Percentiles rank a stretch among this genome's conserved stretches.
Evolutionary conservation across 2,329 filamentous ascomycete species (phyloP).

Genomic region (Penicillium brasilianum): DNA sequence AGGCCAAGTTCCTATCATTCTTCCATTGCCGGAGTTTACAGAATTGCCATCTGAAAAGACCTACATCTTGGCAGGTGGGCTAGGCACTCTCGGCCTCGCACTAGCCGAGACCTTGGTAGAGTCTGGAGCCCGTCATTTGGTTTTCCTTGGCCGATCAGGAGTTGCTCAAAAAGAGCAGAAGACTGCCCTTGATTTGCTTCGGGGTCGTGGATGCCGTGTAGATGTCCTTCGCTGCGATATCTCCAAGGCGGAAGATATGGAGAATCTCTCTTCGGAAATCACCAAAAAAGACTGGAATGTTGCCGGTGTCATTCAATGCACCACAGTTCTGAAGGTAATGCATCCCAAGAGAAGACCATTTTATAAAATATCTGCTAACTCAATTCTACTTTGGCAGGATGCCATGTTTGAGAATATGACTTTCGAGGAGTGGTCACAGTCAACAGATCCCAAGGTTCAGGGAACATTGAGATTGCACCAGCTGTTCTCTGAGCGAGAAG

Average conservation of each 20-base stretch:
- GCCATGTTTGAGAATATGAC: slow-evolving; percentile 30
- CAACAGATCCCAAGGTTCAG: slow-evolving; percentile 20
- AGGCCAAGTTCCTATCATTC: slow-evolving; percentile 22
- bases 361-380: slow-evolving; percentile 2
- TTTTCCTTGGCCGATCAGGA: slow-evolving; percentile 31
- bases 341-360: neutral
- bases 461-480: slow-evolving; percentile 26
- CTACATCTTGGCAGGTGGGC: slow-evolving; percentile 30
- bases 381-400: slow-evolving; percentile 18
- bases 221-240: slow-evolving; percentile 28
- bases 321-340: slow-evolving; percentile 27
- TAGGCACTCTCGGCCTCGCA: slow-evolving; percentile 30
- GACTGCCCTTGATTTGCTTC: slow-evolving; percentile 20
- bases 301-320: slow-evolving; percentile 27
- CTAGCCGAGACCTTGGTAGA: slow-evolving; percentile 26
- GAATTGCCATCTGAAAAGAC: slow-evolving; percentile 18
- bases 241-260: slow-evolving; percentile 20
- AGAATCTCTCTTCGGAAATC: slow-evolving; percentile 20
- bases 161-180: slow-evolving; percentile 17
- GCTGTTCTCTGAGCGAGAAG: slow-evolving; percentile 9
- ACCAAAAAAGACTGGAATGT: slow-evolving; percentile 22
- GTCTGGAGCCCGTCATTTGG: slow-evolving; percentile 29
- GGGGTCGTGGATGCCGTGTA: slow-evolving; percentile 17
- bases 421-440: slow-evolving; percentile 21
- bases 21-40: slow-evolving; percentile 16